Base-by-base conservation (phyloP, 306 rosid genomes). In the Fragaria iinumae region DNA sequence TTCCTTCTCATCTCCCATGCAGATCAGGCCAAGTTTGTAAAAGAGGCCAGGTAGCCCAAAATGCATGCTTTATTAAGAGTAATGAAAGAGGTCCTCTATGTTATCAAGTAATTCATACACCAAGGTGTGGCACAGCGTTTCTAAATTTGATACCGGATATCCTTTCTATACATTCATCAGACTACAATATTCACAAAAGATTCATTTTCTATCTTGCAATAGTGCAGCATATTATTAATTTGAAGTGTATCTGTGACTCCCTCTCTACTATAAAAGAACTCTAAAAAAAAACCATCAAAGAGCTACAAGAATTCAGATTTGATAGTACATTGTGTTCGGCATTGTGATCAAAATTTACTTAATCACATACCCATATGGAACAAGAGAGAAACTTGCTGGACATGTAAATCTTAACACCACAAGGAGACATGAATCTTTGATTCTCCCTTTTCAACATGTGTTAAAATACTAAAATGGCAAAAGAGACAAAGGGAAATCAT, bases 311-410 rank as follows among this genome's bases (percentile, higher is more conserved):
- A 38, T 72, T 32, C 69, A 47, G 27, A 32, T 70, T 49, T 50
- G 34, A 39, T 6, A 49, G 44, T 17, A 36, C 52, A 13, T 34
- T 36, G 34, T 10, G 34, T 10, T 62, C 49, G 23, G 55, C 73
- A 38, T 62, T 62, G 8, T 39, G 9, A 21, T 48, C 27, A 48
- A 49, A 75, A 13, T 8, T 12, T 13, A 41, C 29, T 18, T n/a
- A 23, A 21, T 12, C 21, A 10, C 67, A 64, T 6, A 32, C 45
- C 47, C 74, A 66, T n/a, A 41, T 29, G 52, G 39, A 38, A 52
- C 79, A 67, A 66, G 47, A 72, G 32, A 65, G 21, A 20, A 55
- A 41, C 74, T 41, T 55, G 67, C 72, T 11, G 23, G 8, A 67
- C 20, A 41, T 25, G 21, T 8, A 67, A 66, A 29, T 59, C 25